Percentiles rank a stretch among this genome's conserved stretches.
These are phyloP conservation scores for Trichophyton equinum DNA, from an alignment of 2,329 filamentous ascomycete species.

Conservation along the genomic window DNA sequence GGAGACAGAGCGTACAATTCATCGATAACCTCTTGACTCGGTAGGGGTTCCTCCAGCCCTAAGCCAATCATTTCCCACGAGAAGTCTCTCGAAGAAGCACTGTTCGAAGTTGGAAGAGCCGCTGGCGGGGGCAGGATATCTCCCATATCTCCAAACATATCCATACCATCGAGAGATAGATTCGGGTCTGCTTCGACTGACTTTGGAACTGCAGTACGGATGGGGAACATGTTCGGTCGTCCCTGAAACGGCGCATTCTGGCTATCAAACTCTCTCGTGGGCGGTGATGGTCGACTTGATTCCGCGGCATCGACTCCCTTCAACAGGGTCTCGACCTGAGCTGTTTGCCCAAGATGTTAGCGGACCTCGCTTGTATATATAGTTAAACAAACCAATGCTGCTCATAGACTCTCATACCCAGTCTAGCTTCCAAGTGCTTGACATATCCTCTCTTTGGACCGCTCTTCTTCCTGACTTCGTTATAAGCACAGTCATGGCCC, in stretches of 20 bases:
- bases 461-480: constrained; percentile 86
- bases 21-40: constrained; percentile 66
- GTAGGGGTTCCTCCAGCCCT: constrained; percentile 69
- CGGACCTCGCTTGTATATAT: background rate
- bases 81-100: constrained; percentile 36
- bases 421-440: constrained; percentile 79
- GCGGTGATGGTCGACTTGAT: background rate
- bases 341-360: constrained; percentile 32
- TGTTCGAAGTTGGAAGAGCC: constrained; percentile 15
- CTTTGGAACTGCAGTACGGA: background rate
- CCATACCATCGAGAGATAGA: background rate
- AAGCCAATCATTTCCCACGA: constrained; percentile 79
- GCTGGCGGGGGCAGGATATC: constrained; percentile 10
- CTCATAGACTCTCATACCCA: constrained; percentile 52
- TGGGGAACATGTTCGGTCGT: background rate
- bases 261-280: background rate
- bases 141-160: constrained; percentile 1
- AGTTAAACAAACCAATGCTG: background rate
- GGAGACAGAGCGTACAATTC: constrained; percentile 52
- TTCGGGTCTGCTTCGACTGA: background rate
- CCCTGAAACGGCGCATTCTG: background rate
- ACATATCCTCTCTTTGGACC: constrained; percentile 91
- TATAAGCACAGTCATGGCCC: constrained; percentile 76
- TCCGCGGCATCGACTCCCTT: constrained; percentile 57
- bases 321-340: constrained; percentile 83